Base-by-base conservation (phyloP, 805 yeast species). In the Ogataea saltuana region DNA sequence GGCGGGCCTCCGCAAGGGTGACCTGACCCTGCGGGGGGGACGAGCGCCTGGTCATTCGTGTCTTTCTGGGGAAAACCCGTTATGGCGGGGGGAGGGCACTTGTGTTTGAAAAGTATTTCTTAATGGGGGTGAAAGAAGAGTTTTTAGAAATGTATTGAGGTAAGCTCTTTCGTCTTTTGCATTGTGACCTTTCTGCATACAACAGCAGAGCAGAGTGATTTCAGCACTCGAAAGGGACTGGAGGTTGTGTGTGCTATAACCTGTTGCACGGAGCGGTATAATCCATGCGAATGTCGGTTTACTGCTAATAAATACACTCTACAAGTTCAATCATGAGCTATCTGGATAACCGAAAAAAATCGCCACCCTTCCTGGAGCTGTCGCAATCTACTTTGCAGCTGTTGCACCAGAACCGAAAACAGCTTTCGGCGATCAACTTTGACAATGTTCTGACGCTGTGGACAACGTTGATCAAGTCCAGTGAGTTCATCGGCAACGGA, bases 371-470 rank as follows among this genome's bases (percentile, higher is more conserved):
- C 37, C 44, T 64, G 22, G 65, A 64, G 48, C 49, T 64, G 13
- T 61, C 66, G 8, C 54, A 51, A 15, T 50, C 58, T 17, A 60
- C 64, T 4, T 32, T 60, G 20, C 49, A 52, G 21, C 33, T 53
- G 15, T 41, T 63, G 16, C 59, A 56, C 27, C 54, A 49, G 21
- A 50, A 56, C 17, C 41, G 41, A 22, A 41, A 37, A 32, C 51
- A 51, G 16, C 39, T 45, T 4, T 41, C 56, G 3, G 59, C 60
- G 3, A 51, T 68, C 10, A 70, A 70, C 31, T 55, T 71, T 28
- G 71, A 69, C 41, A 67, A 66, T 38, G 67, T 70, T 3, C 50
- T 71, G 21, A 63, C 69, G 3, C 63, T 71, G 18, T 70, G 74
- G 72, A 67, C 72, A 8, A 71, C 73, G 2, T 39, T 65, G 11